These are phyloP conservation scores for Conticribra weissflogii DNA, from an alignment of 108 stramenopile species.

Conservation along the genomic window DNA sequence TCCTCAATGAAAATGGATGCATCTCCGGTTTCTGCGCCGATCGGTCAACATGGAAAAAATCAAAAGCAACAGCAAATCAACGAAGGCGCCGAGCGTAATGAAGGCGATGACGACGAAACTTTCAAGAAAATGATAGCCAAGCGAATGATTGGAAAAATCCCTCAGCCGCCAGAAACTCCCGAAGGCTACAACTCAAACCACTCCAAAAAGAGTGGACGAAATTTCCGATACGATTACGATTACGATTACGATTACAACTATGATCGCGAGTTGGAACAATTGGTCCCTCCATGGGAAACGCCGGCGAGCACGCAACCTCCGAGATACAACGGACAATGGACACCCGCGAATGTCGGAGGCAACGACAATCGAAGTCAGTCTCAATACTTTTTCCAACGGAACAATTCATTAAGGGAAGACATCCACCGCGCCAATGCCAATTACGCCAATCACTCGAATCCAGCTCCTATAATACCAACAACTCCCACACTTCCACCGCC, in stretches of 20 bases:
- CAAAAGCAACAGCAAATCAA: not conserved
- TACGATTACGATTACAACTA: not conserved
- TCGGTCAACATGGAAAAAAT: no score
- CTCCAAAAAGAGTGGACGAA: not conserved
- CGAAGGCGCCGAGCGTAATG: not conserved
- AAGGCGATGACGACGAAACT: not conserved
- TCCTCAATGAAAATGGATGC: no score
- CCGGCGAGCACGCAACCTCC: not conserved
- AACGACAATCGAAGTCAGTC: not conserved
- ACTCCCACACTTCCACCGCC: not conserved
- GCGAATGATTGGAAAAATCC: conserved; percentile 1
- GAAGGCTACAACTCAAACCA: not conserved
- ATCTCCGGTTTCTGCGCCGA: no score
- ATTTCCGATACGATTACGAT: not conserved
- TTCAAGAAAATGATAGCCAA: conserved; percentile 5
- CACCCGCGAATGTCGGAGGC: not conserved
- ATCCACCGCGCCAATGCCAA: not conserved
- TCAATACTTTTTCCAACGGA: not conserved
- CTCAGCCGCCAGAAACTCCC: not conserved
- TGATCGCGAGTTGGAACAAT: not conserved
- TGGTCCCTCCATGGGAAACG: conserved; percentile 15
- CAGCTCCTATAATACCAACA: not conserved
- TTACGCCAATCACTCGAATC: not conserved
- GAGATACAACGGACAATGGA: not conserved
- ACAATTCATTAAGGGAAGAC: not conserved